These are phyloP conservation scores for Syzygium malaccense DNA, from an alignment of 441 rosid species.

Conservation along the genomic window DNA sequence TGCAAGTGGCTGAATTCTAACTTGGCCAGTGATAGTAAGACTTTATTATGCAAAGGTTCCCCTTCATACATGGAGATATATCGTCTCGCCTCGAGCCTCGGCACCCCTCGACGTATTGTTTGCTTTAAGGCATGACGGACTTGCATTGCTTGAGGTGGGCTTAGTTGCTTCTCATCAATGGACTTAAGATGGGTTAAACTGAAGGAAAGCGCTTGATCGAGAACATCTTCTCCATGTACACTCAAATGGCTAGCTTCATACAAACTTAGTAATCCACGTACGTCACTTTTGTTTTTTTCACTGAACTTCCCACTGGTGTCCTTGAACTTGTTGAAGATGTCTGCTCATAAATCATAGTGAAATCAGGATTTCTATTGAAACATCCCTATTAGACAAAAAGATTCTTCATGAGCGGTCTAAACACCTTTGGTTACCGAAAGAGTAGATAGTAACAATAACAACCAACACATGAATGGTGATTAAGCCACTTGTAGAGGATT, in stretches of 20 bases:
- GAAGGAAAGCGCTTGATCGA: background rate
- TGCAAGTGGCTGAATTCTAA: conserved; percentile 23
- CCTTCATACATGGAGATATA: conserved; percentile 18
- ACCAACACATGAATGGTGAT: background rate
- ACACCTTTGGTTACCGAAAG: background rate
- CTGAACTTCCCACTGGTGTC: background rate
- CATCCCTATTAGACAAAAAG: background rate
- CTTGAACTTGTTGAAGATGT: background rate
- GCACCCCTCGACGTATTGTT: conserved; percentile 16
- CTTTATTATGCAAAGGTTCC: conserved; percentile 16
- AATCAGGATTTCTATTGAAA: background rate
- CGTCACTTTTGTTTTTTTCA: background rate
- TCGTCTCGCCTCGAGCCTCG: conserved; percentile 15
- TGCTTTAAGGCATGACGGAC: conserved; percentile 14
- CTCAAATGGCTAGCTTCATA: background rate
- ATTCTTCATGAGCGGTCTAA: background rate
- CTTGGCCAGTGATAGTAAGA: conserved; percentile 27
- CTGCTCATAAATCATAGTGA: background rate
- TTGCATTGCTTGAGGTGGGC: conserved; percentile 5
- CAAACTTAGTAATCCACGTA: background rate
- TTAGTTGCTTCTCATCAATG: background rate
- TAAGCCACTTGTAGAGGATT: background rate
- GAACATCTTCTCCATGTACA: no score
- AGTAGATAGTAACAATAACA: no score
- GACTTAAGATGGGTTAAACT: background rate